phyloP scores from a whole-genome alignment of 2,329 filamentous ascomycete genomes.

The Sarocladium brachiariae region DNA sequence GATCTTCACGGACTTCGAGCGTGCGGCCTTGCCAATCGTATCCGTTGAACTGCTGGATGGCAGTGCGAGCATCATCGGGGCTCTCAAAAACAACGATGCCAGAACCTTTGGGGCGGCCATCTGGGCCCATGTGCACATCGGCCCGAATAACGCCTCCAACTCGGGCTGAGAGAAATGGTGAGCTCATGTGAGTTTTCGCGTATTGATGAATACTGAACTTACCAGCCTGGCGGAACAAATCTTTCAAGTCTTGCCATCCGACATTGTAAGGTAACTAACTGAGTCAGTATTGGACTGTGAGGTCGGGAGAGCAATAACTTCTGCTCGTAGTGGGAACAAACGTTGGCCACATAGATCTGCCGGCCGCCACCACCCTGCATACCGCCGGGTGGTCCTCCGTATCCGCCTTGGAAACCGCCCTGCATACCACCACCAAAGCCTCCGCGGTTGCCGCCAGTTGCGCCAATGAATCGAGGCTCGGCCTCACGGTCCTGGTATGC shows the following conservation, averaged over 20 bases:
- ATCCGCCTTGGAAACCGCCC: conserved; percentile 46
- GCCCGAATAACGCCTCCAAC: conserved; percentile 83
- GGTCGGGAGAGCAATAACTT: neutral
- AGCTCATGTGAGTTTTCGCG: conserved; percentile 11
- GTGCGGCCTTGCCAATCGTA: conserved; percentile 96
- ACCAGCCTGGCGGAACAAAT: conserved; percentile 97
- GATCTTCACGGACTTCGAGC: conserved; percentile 92
- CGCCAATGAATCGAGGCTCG: conserved; percentile 88
- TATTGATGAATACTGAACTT: conserved; percentile 34
- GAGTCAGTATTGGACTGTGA: conserved; percentile 12
- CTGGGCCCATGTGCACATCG: conserved; percentile 86
- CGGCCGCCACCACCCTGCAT: conserved; percentile 54
- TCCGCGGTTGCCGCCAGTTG: conserved; percentile 55
- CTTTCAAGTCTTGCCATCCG: conserved; percentile 98
- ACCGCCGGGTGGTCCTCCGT: conserved; percentile 43
- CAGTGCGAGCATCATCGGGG: conserved; percentile 88
- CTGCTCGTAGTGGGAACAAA: conserved; percentile 50
- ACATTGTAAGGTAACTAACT: conserved; percentile 88
- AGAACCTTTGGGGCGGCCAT: conserved; percentile 91
- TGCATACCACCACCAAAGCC: conserved; percentile 52
- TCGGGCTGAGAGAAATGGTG: conserved; percentile 30
- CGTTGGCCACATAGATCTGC: conserved; percentile 97
- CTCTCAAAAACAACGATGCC: conserved; percentile 96
- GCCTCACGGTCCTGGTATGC: conserved; percentile 85
- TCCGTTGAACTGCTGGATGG: conserved; percentile 95